A percentile compares a stretch with the other conserved stretches of the same genome.
These are phyloP conservation scores for Geotrichum klebahnii DNA, from an alignment of 1,139 yeast species.

Conservation along the genomic window DNA sequence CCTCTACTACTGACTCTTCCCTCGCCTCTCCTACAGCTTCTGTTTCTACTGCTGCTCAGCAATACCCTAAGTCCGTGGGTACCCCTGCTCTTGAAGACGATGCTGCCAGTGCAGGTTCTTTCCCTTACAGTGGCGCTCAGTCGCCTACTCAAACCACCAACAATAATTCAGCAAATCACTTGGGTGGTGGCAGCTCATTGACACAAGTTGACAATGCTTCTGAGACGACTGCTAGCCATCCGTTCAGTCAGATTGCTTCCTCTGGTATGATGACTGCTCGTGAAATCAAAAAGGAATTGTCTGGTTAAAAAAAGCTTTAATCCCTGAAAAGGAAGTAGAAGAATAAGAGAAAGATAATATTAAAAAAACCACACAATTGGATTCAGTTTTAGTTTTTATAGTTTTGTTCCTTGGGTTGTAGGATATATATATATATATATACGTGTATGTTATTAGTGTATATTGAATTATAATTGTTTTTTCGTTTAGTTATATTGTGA, in stretches of 20 bases:
- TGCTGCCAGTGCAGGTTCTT: not conserved
- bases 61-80: slow-evolving; percentile 1
- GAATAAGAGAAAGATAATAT: not conserved
- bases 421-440: no score
- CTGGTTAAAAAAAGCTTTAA: not conserved
- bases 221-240: not conserved
- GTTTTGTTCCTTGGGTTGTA: no score
- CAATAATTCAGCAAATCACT: not conserved
- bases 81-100: not conserved
- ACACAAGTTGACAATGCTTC: slow-evolving; percentile 1
- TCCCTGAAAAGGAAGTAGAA: no score
- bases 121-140: slow-evolving; percentile 1
- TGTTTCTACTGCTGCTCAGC: slow-evolving; percentile 1
- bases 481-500: no score
- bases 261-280: slow-evolving; percentile 7
- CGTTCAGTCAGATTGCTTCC: slow-evolving; percentile 5
- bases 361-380: no score
- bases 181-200: not conserved
- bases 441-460: no score
- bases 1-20: not conserved
- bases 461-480: no score
- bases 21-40: no score
- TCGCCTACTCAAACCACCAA: not conserved
- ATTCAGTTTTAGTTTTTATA: no score
- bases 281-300: slow-evolving; percentile 9